Evolutionary conservation across 2,329 filamentous ascomycete genomes (phyloP), one percentile per base, ranked within the genome.

Genomic region (Monosporascus ibericus): DNA sequence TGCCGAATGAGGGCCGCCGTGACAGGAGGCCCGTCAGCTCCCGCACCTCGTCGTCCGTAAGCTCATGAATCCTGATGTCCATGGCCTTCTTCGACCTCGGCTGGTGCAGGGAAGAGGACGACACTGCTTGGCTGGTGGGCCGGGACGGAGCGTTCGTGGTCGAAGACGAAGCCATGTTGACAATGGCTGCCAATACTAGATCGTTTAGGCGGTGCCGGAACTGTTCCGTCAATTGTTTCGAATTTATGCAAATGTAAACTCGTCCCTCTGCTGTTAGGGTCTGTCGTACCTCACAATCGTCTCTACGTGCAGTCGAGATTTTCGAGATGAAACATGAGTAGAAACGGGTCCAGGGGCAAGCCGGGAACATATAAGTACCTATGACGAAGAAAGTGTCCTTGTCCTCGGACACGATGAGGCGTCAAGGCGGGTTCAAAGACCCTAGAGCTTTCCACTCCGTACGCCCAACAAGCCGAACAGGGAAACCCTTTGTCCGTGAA

Each of bases 21-120:
- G 63, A 66, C 17, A 77, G 67, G 6, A 75, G 48, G 3, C 55
- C 53, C 1, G 71, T 70, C 20, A 76, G 63, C 39, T 63, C 59
- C 34, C 58, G 50, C 40, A 75, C 60, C 8, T 64, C 60, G 5
- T 59, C 56, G 37, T 55, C 50, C 14, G 65, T 60, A 15, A 68
- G 48, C n/a, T 63, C 56, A 27, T 55, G 57, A 38, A 69, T 49
- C 6, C 59, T 52, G 30, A 64, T 51, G 48, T 61, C 64, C 60
- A 64, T 65, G 15, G 39, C 44, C 20, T 46, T 22, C 24, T 30
- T 46, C 42, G 24, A 46, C 14, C 42, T 25, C 30, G 30, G 30
- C 30, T 34, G 30, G 4, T 34, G 30, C 30, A 11, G 9, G 22
- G 42, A 44, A 14, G 24, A 11, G 15, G 39, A 14, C 17, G 39